Conservation (phyloP, 768 basidiomycete species). For the Auricularia auricula-judae region DNA sequence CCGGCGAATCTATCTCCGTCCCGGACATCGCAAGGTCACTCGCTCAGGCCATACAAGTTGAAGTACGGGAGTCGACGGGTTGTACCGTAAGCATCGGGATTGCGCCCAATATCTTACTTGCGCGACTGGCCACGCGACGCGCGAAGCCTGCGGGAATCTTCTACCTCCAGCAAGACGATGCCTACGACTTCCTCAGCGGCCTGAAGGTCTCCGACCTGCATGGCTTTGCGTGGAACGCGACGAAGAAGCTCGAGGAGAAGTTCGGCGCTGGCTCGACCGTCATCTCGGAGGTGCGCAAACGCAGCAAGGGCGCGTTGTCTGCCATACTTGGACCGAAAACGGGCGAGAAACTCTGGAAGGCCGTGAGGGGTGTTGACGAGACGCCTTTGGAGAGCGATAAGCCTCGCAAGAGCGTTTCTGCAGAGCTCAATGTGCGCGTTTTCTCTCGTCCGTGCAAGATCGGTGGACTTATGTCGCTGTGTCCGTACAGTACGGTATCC, state of each 20-base stretch:
- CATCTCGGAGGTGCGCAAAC: slow-evolving; percentile 55
- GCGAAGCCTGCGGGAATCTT: slow-evolving; percentile 88
- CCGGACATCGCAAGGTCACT: slow-evolving; percentile 62
- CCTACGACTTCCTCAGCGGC: slow-evolving; percentile 45
- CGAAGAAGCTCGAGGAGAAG: slow-evolving; percentile 71
- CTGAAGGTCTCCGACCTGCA: slow-evolving; percentile 74
- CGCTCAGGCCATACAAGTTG: slow-evolving; percentile 69
- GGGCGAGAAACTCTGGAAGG: slow-evolving; percentile 80
- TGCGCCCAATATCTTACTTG: slow-evolving; percentile 82
- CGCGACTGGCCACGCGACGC: slow-evolving; percentile 78
- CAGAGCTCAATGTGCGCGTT: slow-evolving; percentile 81
- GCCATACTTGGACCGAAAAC: slow-evolving; percentile 67
- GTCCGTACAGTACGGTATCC: slow-evolving; percentile 73
- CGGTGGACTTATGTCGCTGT: not conserved
- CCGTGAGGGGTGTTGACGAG: slow-evolving; percentile 74
- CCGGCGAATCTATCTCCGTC: not conserved
- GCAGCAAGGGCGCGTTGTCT: slow-evolving; percentile 54
- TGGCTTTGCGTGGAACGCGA: slow-evolving; percentile 71
- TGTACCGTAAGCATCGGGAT: slow-evolving; percentile 97
- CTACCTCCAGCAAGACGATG: slow-evolving; percentile 51
- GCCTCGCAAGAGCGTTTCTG: slow-evolving; percentile 81
- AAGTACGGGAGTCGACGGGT: slow-evolving; percentile 66
- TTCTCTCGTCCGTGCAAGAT: slow-evolving; percentile 3
- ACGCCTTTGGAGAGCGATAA: slow-evolving; percentile 73
- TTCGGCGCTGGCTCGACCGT: slow-evolving; percentile 45